A percentile compares a stretch with the other conserved stretches of the same genome.
phyloP scores from a whole-genome alignment of 2,329 filamentous ascomycete genomes.

The Celoporthe dispersa region DNA sequence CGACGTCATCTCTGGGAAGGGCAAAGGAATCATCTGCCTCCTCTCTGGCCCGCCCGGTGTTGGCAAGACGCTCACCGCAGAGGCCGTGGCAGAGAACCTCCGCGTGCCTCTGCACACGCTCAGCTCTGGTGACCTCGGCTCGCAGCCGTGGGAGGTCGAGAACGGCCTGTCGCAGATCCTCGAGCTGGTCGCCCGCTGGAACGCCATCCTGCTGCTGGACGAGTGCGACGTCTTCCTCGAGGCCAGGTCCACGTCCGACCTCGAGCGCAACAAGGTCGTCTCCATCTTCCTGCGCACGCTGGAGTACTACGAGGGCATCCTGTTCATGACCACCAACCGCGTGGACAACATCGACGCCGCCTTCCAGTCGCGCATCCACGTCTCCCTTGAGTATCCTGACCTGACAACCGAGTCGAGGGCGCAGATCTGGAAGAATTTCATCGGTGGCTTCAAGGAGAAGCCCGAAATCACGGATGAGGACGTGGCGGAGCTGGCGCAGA shows the following conservation, averaged over 20 bases:
- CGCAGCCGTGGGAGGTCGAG: conserved; percentile 67
- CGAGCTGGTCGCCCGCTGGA: conserved; percentile 75
- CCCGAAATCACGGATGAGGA: conserved; percentile 39
- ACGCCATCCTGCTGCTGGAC: conserved; percentile 72
- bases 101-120: conserved; percentile 55
- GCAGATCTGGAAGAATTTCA: conserved; percentile 47
- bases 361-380: conserved; percentile 53
- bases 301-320: conserved; percentile 53
- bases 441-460: conserved; percentile 39
- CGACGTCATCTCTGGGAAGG: conserved; percentile 58
- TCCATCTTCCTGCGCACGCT: conserved; percentile 47
- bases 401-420: conserved; percentile 43
- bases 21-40: conserved; percentile 54
- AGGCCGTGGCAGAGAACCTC: conserved; percentile 55
- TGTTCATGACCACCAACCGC: conserved; percentile 55
- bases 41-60: conserved; percentile 53
- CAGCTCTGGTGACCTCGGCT: conserved; percentile 72
- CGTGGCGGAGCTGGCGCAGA: conserved; percentile 45
- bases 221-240: conserved; percentile 68
- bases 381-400: conserved; percentile 51
- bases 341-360: conserved; percentile 50
- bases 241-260: conserved; percentile 36
- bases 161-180: conserved; percentile 68
- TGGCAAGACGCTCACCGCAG: conserved; percentile 55
- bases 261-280: conserved; percentile 47